Base-by-base conservation (phyloP, 2,329 filamentous ascomycete genomes). In the Xylariaceae sp. region DNA sequence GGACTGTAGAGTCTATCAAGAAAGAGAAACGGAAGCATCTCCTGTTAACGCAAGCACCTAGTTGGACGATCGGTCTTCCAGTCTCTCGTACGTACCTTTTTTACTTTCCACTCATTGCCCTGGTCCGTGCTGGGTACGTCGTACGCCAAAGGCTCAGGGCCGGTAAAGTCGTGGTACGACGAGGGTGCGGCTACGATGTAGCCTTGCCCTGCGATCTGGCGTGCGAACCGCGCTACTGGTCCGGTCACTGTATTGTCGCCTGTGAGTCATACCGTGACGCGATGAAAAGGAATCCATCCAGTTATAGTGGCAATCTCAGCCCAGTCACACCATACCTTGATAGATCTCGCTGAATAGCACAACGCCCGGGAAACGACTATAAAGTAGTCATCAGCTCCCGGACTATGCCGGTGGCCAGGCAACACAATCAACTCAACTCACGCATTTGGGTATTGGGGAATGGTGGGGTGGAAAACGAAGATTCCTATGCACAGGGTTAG, bases 311-410 rank as follows among this genome's bases (percentile, higher is more conserved):
- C n/a, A n/a, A n/a, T n/a, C n/a, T n/a, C n/a, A n/a, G n/a, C n/a
- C n/a, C n/a, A n/a, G n/a, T n/a, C n/a, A 4, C 8, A 33, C 17
- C 40, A 23, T 63, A 88, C 88, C 88, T 80, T 96, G 89, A 59
- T 96, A 96, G 55, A 96, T 96, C 66, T 96, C 89, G 53, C 83
- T 89, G 60, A 94, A 96, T 40, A 96, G 72, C 11, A 86, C 83
- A 4, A 96, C 85, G 14, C 85, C 88, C 0, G 88, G 88, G 56
- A 94, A 95, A 34, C 72, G 70, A 19, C 77, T 78, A 43, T n/a
- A 11, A 38, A 33, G 28, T 26, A 42, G 28, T 46, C 32, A 46
- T 48, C 38, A 52, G 44, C 34, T n/a, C n/a, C n/a, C n/a, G n/a
- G n/a, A n/a, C n/a, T n/a, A n/a, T n/a, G n/a, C n/a, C n/a, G n/a